phyloP scores from a whole-genome alignment of 2,329 filamentous ascomycete species.

The Scytalidium lignicola region DNA sequence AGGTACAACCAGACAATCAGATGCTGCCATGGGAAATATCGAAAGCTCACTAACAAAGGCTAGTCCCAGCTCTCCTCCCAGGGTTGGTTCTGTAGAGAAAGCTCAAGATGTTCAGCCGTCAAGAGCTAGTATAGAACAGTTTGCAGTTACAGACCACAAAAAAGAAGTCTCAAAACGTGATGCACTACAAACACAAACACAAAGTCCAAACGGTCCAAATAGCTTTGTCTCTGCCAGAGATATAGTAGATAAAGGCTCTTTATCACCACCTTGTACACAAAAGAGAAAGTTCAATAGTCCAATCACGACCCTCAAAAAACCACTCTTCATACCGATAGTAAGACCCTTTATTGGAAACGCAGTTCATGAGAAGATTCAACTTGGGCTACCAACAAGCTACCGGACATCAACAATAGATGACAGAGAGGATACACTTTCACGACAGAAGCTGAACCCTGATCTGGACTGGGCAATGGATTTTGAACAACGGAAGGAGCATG shows the following conservation, averaged over 20 bases:
- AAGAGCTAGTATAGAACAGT: too few relatives aligned
- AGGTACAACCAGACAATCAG: too few relatives aligned
- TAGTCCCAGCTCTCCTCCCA: too few relatives aligned
- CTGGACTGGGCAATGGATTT: constrained; percentile 28
- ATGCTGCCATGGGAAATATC: too few relatives aligned
- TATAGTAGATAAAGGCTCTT: constrained; percentile 5
- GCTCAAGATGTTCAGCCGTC: too few relatives aligned
- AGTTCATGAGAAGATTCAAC: not conserved
- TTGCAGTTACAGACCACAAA: too few relatives aligned
- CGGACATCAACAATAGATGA: not conserved
- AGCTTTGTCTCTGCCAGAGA: constrained; percentile 22
- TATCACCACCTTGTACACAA: constrained; percentile 13
- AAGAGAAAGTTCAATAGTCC: not conserved
- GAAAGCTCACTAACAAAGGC: too few relatives aligned
- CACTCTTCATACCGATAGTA: not conserved
- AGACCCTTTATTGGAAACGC: not conserved
- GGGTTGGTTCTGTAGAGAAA: too few relatives aligned
- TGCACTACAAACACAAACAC: too few relatives aligned
- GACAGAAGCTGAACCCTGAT: constrained; percentile 11
- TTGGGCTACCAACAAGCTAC: not conserved
- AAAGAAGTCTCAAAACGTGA: too few relatives aligned
- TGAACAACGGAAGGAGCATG: constrained; percentile 25
- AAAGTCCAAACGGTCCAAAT: constrained; percentile 6
- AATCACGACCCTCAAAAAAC: not conserved
- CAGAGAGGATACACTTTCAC: not conserved